Base-by-base conservation (phyloP, 768 basidiomycete species). In the Fistulinella prunicolor region DNA sequence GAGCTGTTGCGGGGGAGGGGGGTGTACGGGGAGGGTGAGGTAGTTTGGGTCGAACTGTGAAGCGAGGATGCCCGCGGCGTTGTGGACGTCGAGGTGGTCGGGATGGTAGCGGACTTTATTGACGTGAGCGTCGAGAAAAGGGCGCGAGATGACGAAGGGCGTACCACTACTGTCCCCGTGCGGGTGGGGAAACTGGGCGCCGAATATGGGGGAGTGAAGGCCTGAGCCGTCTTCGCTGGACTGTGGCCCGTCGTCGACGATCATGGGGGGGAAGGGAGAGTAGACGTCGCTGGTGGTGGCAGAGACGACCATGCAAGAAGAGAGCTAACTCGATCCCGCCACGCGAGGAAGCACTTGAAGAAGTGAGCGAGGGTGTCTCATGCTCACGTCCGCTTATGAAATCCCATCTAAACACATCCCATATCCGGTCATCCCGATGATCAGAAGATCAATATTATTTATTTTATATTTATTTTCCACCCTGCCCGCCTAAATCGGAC, bases 201-300 rank as follows among this genome's bases (percentile, higher is more conserved):
- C 73, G 68, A 84, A 83, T 44, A 81, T 76, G 56, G 87, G 86
- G 3, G 86, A 87, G 58, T 86, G 84, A 20, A 88, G 68, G 51
- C 83, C 85, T 44, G 86, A 87, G 61, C 83, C 80, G 60, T 86
- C 86, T 62, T 87, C 85, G 65, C 82, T 85, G 20, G 83, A 85
- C 68, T 81, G 83, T 37, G 77, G 76, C 32, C 82, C 78, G 59
- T 86, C 84, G 62, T 86, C 86, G 49, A 73, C 67, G 51, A 74
- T 70, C 65, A 78, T 73, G 47, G 72, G 69, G 41, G 76, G 77
- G 66, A 81, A 82, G 16, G 81, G 76, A 12, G 80, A 71, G 62
- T 77, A 83, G 42, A 79, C 70, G 67, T 80, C 82, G 68, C 71
- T 69, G 26, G 32, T 34, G 68, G 71, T 71, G 42, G 72, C 51